These are phyloP conservation scores for Thraustochytrium striatum DNA, from an alignment of 352 stramenopile genomes.

Conservation along the genomic window DNA sequence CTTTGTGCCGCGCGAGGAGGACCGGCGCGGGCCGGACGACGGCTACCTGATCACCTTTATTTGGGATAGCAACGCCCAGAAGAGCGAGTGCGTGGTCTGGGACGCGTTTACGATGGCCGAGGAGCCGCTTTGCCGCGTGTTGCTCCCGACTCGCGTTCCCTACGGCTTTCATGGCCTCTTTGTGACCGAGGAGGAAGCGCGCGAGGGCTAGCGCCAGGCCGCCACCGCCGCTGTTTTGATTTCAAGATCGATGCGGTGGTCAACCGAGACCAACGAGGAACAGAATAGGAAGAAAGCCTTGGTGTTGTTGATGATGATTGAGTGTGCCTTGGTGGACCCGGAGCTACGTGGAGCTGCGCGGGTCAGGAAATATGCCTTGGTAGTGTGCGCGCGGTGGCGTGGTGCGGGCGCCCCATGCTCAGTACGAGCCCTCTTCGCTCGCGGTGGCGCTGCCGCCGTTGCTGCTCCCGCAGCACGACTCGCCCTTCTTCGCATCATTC, in stretches of 20 bases:
- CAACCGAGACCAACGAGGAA: too few species aligned
- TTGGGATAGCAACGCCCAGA: not conserved
- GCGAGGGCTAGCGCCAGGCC: too few species aligned
- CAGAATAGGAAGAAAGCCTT: not conserved
- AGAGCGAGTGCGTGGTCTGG: not conserved
- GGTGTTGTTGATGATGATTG: not conserved
- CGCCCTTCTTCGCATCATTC: too few species aligned
- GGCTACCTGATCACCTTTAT: conserved; percentile 11
- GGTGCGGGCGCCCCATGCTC: too few species aligned
- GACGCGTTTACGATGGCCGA: not conserved
- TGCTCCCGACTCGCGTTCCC: not conserved
- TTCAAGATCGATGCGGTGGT: too few species aligned
- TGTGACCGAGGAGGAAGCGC: too few species aligned
- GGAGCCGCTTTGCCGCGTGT: not conserved
- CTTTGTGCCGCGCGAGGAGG: not conserved
- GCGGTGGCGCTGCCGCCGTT: too few species aligned
- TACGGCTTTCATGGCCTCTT: conserved; percentile 8
- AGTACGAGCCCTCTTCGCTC: too few species aligned
- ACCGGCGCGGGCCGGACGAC: not conserved
- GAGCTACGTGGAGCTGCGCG: too few species aligned
- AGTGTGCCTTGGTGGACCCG: not conserved
- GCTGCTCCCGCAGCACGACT: too few species aligned
- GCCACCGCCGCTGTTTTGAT: too few species aligned
- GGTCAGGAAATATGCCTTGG: not conserved
- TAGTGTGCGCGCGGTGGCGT: not conserved